Evolutionary conservation across 2,329 filamentous ascomycete genomes (phyloP), one percentile per base, ranked within the genome.

Genomic region (Xylaria sp.): DNA sequence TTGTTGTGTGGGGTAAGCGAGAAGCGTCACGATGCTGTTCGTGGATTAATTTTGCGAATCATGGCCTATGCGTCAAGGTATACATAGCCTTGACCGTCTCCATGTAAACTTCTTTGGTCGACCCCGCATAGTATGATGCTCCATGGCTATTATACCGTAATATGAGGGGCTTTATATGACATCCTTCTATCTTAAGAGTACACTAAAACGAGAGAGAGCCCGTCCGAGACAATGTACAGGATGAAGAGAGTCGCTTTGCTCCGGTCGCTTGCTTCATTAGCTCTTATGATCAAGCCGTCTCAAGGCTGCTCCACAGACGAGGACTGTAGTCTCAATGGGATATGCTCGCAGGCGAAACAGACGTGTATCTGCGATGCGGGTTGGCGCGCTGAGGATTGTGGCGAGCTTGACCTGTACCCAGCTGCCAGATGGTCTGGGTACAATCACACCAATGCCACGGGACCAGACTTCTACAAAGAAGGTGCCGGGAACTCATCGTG

Each of bases 381-480:
- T 12, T 86, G 84, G 84, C 78, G 76, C 18, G 80, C 77, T 0
- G 65, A 73, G 1, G 82, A 85, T 70, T 86, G 84, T 64, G 80
- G 84, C 3, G 75, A 79, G 8, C 78, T 86, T 0, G 83, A 86
- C 63, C 77, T 86, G 2, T 77, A 76, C 1, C 83, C 84, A 0
- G 83, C 81, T 0, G 79, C 76, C 3, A 74, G 79, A 44, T 74
- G 77, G 52, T 80, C 79, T 0, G 84, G 84, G 0, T 86, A 86
- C 72, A 86, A 86, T 69, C 76, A 82, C 64, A 85, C 84, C 13
- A 75, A 78, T 57, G 71, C 73, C 7, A 76, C 76, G 4, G 59
- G 70, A 5, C 72, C 75, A 0, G 74, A 76, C 57, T 75, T 73
- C 63, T 78, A 78, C 54, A 73, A 70, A 66, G 59, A 68, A 37